Evolutionary conservation across 768 basidiomycete genomes (phyloP).

Genomic region (Agaricus bisporus): DNA sequence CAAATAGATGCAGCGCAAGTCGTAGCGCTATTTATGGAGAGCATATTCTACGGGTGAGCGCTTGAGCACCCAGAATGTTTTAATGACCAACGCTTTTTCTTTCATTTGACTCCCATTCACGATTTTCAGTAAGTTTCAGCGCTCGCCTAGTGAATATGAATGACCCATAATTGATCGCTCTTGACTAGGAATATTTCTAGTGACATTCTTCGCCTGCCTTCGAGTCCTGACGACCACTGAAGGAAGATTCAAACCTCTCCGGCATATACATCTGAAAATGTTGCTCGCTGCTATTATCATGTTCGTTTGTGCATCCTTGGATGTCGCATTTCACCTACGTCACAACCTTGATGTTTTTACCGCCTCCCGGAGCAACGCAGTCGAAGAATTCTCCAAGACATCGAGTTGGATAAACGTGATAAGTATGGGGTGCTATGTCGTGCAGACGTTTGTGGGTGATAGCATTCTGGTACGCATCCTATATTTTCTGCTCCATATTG

Average conservation of each 20-base stretch:
- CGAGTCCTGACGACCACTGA: constrained; percentile 27
- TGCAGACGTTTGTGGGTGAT: constrained; percentile 38
- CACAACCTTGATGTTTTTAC: constrained; percentile 40
- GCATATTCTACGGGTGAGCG: constrained; percentile 29
- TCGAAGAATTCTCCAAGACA: constrained; percentile 27
- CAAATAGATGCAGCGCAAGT: constrained; percentile 32
- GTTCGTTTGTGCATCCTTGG: constrained; percentile 34
- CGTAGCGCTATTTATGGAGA: constrained; percentile 35
- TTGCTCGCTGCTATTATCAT: constrained; percentile 29
- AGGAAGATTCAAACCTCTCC: constrained; percentile 20
- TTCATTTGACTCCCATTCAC: neutral
- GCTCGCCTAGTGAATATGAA: too few relatives aligned
- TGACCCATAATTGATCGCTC: neutral
- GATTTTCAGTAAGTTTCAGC: neutral
- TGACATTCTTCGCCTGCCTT: constrained; percentile 30
- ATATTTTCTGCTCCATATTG: neutral
- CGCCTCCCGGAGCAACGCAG: constrained; percentile 24
- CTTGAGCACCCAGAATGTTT: neutral
- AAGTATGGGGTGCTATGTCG: constrained; percentile 33
- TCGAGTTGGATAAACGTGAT: constrained; percentile 37
- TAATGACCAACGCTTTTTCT: neutral
- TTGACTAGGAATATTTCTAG: constrained; percentile 27
- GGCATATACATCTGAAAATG: constrained; percentile 28
- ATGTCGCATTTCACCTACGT: constrained; percentile 35
- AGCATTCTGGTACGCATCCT: constrained; percentile 29